Evolutionary conservation across 2,329 filamentous ascomycete genomes (phyloP), one percentile per base, ranked within the genome.

Genomic region (Cladophialophora immunda): DNA sequence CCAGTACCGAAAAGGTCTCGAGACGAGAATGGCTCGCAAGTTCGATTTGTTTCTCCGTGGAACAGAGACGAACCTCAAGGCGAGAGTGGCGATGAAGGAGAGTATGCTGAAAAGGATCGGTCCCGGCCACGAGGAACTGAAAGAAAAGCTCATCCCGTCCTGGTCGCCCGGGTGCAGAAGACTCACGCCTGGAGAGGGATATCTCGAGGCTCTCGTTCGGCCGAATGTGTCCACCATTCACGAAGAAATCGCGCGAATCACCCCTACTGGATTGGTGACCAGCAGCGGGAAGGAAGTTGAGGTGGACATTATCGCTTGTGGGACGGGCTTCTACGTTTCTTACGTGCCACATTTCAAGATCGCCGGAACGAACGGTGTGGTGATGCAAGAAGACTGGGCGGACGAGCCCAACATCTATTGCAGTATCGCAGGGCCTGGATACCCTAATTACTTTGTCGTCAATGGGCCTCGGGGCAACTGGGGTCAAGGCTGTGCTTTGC

Each of bases 171-270:
- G 82, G 0, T 85, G 83, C 62, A 76, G 82, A 17, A 76, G 84
- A 1, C 70, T 84, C n/a, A 84, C 84, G 0, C 84, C 84, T 1
- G 83, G 83, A 0, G 81, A 81, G 13, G 82, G 83, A 0, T 86
- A 84, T 71, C 79, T 86, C 11, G 81, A 85, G 71, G 81, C 84
- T 0, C 72, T 83, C 3, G 74, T 75, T 4, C 60, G 81, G 27
- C 65, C 69, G 8, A 73, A 76, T 50, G 73, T 74, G 9, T 64
- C 65, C 9, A 70, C 67, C 17, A 68, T 73, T 27, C 65, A 63
- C 4, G 77, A 79, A 1, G 76, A 79, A 0, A 84, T 86, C 65
- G 72, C 71, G 1, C 68, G 73, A 2, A 77, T 84, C 27, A 78
- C 75, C 0, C 70, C 73, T 1, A 75, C 67, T 0, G 83, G 82